Evolutionary conservation across 2,329 filamentous ascomycete species (phyloP), one percentile per base, ranked within the genome.

Genomic region (Xylariaceae sp.): DNA sequence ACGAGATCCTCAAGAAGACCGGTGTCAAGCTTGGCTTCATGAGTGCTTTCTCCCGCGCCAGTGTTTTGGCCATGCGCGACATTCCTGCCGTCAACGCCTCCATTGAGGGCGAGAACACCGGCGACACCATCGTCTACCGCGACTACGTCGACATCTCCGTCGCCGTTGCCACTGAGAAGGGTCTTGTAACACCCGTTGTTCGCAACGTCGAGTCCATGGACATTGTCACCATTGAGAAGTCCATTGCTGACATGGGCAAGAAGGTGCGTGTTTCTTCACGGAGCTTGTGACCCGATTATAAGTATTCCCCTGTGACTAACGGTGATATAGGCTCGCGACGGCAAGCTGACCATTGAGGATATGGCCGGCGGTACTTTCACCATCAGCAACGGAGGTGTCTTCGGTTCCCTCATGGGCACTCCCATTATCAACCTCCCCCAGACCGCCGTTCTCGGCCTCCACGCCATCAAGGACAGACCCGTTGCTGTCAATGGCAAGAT

Each of bases 11-110:
- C 59, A 96, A 97, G 83, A 96, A 93, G 81, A 94, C 90, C 8
- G 93, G 92, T 50, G 89, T 97, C 60, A 99, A 97, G 81, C 88
- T 99, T 56, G 94, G 94, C n/a, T 99, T 97, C 81, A 97, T 99
- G 93, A 94, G 92, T 74, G 93, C 93, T 58, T 99, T 99, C 77
- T 90, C 93, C 3, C 89, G 89, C 65, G 94, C 94, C 52, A 90
- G 86, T 68, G 86, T 96, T 50, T 80, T 97, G 61, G 94, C 94
- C 60, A 96, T 97, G 90, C 89, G 88, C 71, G 92, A 97, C 65
- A 80, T 97, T n/a, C 94, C 92, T 10, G 88, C 88, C 1, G 90
- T 97, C 69, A 99, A 99, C 71, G 94, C 93, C 18, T 96, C 92
- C 44, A 99, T 99, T 66, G 94, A 99, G 74, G 94, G 94, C 8